Evolutionary conservation across 768 basidiomycete genomes (phyloP).

Genomic region (Ramaria rubella): DNA sequence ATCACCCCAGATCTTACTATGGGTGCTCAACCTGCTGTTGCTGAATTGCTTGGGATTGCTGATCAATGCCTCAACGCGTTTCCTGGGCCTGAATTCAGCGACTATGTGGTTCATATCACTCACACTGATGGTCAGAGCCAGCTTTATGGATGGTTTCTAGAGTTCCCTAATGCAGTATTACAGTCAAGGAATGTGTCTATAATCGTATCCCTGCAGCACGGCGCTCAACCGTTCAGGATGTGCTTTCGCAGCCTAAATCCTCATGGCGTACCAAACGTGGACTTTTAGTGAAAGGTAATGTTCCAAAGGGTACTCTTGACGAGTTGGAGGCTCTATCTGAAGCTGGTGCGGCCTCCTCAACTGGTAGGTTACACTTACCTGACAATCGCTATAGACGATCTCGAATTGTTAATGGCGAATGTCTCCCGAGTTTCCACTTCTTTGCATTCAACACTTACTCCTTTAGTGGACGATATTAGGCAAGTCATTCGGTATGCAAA

Average conservation of each 20-base stretch:
- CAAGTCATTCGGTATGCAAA: slow-evolving; percentile 52
- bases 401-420: slow-evolving; percentile 47
- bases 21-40: slow-evolving; percentile 63
- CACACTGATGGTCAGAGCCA: slow-evolving; percentile 60
- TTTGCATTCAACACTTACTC: slow-evolving; percentile 41
- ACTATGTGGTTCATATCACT: slow-evolving; percentile 72
- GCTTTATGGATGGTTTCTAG: not conserved
- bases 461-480: slow-evolving; percentile 56
- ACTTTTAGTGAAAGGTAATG: slow-evolving; percentile 59
- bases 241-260: slow-evolving; percentile 60
- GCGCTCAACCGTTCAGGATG: slow-evolving; percentile 52
- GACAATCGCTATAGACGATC: slow-evolving; percentile 33
- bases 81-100: slow-evolving; percentile 51
- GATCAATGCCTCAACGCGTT: slow-evolving; percentile 64
- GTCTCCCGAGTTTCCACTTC: slow-evolving; percentile 57
- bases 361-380: not conserved
- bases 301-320: slow-evolving; percentile 60
- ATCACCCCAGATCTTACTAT: slow-evolving; percentile 64
- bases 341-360: slow-evolving; percentile 35
- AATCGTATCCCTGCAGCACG: slow-evolving; percentile 53
- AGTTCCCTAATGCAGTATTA: slow-evolving; percentile 5
- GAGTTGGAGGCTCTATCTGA: slow-evolving; percentile 69
- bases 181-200: slow-evolving; percentile 60
- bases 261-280: slow-evolving; percentile 63
- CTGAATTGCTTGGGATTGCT: slow-evolving; percentile 66